A percentile compares a stretch with the other conserved stretches of the same genome.
phyloP scores from a whole-genome alignment of 2,329 filamentous ascomycete genomes.

The Phyllosticta citribraziliensis region DNA sequence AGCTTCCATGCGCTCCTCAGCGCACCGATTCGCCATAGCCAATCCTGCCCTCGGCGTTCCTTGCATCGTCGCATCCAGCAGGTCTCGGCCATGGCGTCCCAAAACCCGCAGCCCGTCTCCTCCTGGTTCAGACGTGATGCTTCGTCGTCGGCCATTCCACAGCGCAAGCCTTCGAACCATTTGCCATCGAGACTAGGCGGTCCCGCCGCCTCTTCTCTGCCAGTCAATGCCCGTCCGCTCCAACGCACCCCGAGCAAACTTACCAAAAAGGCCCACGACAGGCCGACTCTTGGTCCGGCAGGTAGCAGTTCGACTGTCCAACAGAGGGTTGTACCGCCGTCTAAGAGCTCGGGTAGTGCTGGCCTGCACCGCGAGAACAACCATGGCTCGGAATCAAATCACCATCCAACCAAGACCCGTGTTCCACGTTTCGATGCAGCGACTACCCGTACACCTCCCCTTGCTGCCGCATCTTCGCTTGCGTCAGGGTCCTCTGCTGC shows the following conservation, averaged over 20 bases:
- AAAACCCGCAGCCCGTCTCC: slow-evolving; percentile 27
- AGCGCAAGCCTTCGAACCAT: slow-evolving; percentile 23
- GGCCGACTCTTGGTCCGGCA: slow-evolving; percentile 15
- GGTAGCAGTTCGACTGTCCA: slow-evolving; percentile 3
- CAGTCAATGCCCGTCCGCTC: slow-evolving; percentile 17
- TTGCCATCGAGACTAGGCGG: slow-evolving; percentile 28
- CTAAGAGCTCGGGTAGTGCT: slow-evolving; percentile 5
- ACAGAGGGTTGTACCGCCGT: slow-evolving; percentile 5
- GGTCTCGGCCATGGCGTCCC: slow-evolving; percentile 29
- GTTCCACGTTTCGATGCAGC: slow-evolving; percentile 27
- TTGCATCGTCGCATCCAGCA: slow-evolving; percentile 25
- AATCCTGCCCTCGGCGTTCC: slow-evolving; percentile 17
- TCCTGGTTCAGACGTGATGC: slow-evolving; percentile 23
- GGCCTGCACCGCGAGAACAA: slow-evolving; percentile 9
- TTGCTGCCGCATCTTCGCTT: slow-evolving; percentile 37
- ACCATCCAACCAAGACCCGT: slow-evolving; percentile 14
- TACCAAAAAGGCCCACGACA: slow-evolving; percentile 18
- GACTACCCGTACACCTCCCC: slow-evolving; percentile 35
- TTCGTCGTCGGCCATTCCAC: slow-evolving; percentile 16
- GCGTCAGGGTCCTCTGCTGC: slow-evolving; percentile 36
- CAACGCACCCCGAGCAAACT: slow-evolving; percentile 13
- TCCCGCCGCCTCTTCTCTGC: slow-evolving; percentile 13
- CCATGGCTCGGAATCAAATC: slow-evolving; percentile 9
- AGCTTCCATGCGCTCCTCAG: slow-evolving; percentile 32
- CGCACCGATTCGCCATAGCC: slow-evolving; percentile 23